Base-by-base conservation (phyloP, 2,329 filamentous ascomycete species). In the Monosporascus sp. region DNA sequence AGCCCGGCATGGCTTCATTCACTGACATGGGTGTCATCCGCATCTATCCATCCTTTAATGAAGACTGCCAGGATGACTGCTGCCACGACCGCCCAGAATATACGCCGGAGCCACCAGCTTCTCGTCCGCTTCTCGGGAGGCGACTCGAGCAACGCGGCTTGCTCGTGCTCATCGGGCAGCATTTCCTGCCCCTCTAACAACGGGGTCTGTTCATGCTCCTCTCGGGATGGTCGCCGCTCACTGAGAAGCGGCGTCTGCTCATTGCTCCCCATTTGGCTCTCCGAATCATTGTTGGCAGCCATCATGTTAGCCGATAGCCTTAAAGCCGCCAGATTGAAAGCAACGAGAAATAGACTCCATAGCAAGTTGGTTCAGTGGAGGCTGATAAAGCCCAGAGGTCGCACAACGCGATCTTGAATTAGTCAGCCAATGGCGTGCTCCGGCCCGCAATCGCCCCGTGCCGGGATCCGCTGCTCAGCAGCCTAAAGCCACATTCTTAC, bases 11-110 rank as follows among this genome's bases (percentile, higher is more conserved):
- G 14, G 5, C 11, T 45, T 25, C 42, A 27, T 9, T 27, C 14
- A 62, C 68, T 51, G 39, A 74, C 73, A 49, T 74, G 61, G 24
- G 72, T 68, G 55, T 75, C 72, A 22, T 66, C 62, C 3, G 70
- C 70, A 54, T 76, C 72, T n/a, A 74, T 57, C 74, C 73, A 77
- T 5, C 72, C 73, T 54, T 75, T 75, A 44, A 75, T 66, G 50
- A 76, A 75, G 17, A 74, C 52, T 1, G 56, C 66, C 15, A 73
- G 55, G 15, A 73, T 47, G 1, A 71, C 39, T 1, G 61, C 59
- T 1, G 54, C 67, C 6, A 68, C 18, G 15, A 74, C 31, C n/a
- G 55, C 22, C 72, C 70, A 73, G 47, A 73, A 65, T 18, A 60
- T 53, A 39, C 68, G 62, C 72, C 71, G 73, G 18, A 65, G 45